These are phyloP conservation scores for Phytophthora podocarpi DNA, from an alignment of 352 stramenopile species.

Conservation along the genomic window DNA sequence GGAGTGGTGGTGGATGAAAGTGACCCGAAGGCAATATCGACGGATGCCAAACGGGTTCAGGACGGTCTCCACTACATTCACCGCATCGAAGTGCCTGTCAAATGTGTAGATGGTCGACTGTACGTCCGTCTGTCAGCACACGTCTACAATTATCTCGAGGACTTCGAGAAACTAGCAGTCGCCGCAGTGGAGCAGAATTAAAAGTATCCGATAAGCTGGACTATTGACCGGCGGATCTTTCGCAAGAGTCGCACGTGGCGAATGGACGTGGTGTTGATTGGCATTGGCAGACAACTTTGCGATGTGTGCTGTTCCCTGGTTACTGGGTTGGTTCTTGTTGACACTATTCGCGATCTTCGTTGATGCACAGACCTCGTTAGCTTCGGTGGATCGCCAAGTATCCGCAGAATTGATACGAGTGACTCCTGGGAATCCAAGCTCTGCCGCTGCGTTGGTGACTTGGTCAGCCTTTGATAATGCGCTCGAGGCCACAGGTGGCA, in stretches of 20 bases:
- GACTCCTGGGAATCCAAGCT: slow-evolving; percentile 45
- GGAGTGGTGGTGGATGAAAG: slow-evolving; percentile 17
- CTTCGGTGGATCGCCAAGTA: slow-evolving; percentile 26
- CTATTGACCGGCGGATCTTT: slow-evolving; percentile 7
- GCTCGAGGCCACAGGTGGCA: slow-evolving; percentile 11
- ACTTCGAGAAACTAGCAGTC: slow-evolving; percentile 80
- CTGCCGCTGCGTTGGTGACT: slow-evolving; percentile 38
- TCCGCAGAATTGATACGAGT: slow-evolving; percentile 38
- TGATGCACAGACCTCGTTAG: slow-evolving; percentile 7
- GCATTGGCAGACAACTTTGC: neutral
- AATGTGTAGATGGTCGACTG: slow-evolving; percentile 86
- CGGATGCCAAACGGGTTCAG: slow-evolving; percentile 91
- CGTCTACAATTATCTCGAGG: slow-evolving; percentile 90
- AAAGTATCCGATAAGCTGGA: neutral
- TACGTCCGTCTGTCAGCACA: slow-evolving; percentile 92
- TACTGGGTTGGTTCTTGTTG: slow-evolving; percentile 4
- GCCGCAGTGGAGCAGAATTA: slow-evolving; percentile 18
- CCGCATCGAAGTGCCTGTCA: slow-evolving; percentile 93
- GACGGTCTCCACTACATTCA: slow-evolving; percentile 83
- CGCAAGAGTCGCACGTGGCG: slow-evolving; percentile 28
- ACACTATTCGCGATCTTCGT: neutral
- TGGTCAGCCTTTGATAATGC: slow-evolving; percentile 54
- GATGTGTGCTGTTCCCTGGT: neutral
- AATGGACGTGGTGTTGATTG: slow-evolving; percentile 19
- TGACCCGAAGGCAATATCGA: slow-evolving; percentile 59